These are phyloP conservation scores for Nicotiana otophora DNA, from an alignment of 257 asterid species.

Conservation along the genomic window DNA sequence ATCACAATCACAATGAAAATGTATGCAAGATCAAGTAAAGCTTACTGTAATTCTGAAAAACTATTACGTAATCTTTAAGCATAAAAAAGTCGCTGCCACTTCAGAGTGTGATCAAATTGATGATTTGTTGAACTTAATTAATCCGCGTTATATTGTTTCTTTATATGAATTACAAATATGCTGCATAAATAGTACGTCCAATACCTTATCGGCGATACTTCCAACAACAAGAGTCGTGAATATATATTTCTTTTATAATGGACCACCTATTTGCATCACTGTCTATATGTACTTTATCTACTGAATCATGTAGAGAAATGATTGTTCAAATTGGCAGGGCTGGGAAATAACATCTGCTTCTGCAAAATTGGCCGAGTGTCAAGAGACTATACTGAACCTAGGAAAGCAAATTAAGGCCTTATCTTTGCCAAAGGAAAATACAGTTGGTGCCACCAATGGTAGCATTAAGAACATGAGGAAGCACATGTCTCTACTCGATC, in stretches of 20 bases:
- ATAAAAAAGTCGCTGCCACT: not conserved
- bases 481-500: conserved; percentile 71
- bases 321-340: conserved; percentile 45
- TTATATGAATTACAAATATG: not conserved
- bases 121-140: not conserved
- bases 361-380: conserved; percentile 68
- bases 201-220: not conserved
- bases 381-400: conserved; percentile 63
- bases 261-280: not conserved
- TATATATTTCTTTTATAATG: not conserved
- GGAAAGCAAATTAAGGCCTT: conserved; percentile 67
- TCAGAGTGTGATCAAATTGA: not conserved
- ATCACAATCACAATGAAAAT: not conserved
- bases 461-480: conserved; percentile 29
- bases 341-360: conserved; percentile 80
- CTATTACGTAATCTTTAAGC: not conserved
- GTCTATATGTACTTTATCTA: not conserved
- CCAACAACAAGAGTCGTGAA: not conserved
- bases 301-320: not conserved
- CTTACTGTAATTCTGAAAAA: not conserved
- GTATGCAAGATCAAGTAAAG: not conserved
- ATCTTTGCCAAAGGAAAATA: conserved; percentile 40
- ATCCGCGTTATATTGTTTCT: not conserved
- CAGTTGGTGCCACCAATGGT: conserved; percentile 35
- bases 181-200: not conserved